Conservation (phyloP, 2,329 filamentous ascomycete genomes). For the Ascochyta clinopodiicola region DNA sequence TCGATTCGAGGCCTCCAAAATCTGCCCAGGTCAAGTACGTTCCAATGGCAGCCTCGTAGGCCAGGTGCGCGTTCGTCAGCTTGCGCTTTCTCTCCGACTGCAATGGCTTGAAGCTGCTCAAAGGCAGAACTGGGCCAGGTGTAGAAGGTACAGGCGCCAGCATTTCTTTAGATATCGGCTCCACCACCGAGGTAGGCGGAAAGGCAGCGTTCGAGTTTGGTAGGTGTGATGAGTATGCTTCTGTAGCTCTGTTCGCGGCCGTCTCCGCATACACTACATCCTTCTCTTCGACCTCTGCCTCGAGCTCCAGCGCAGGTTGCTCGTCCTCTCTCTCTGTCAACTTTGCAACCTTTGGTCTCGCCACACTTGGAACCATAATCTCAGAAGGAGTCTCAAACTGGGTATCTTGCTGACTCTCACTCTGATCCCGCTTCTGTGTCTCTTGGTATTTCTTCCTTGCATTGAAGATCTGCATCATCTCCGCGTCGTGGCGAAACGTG, state of each 20-base stretch:
- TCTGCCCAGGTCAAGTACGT: slow-evolving; percentile 51
- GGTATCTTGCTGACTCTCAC: slow-evolving; percentile 24
- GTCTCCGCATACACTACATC: neutral
- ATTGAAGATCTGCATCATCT: slow-evolving; percentile 59
- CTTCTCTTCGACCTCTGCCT: neutral
- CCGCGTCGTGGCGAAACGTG: slow-evolving; percentile 68
- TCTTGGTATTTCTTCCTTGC: slow-evolving; percentile 16
- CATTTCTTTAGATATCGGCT: neutral
- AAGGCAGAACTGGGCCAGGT: neutral
- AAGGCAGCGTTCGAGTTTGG: neutral
- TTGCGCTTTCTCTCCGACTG: slow-evolving; percentile 10
- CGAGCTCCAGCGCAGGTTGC: neutral
- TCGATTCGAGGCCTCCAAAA: slow-evolving; percentile 53
- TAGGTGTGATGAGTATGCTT: neutral
- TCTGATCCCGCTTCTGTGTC: slow-evolving; percentile 13
- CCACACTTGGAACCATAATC: neutral
- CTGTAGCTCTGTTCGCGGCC: neutral
- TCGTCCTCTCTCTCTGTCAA: neutral
- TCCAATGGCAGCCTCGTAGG: slow-evolving; percentile 40
- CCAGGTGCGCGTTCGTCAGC: slow-evolving; percentile 27
- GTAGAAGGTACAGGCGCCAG: neutral
- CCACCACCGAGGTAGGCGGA: neutral
- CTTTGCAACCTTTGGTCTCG: neutral
- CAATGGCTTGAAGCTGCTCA: neutral
- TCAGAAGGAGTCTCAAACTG: slow-evolving; percentile 13